A percentile compares a stretch with the other conserved stretches of the same genome.
phyloP scores from a whole-genome alignment of 805 yeast species.

The Ogataea minuta region DNA sequence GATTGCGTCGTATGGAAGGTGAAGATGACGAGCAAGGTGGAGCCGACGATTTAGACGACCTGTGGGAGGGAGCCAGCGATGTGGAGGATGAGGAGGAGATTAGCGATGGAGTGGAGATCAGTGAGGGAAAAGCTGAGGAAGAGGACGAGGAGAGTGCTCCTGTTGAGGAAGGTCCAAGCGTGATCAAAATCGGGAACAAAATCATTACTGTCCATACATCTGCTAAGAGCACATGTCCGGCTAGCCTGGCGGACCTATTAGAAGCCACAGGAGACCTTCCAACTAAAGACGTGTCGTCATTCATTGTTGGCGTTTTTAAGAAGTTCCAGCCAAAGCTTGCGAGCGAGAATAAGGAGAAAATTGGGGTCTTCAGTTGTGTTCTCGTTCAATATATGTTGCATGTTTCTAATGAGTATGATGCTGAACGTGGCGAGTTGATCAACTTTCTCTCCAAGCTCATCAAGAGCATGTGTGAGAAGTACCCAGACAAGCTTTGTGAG shows the following conservation, averaged over 20 bases:
- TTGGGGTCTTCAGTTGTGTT: constrained; percentile 61
- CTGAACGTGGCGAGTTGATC: constrained; percentile 32
- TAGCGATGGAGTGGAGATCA: constrained; percentile 19
- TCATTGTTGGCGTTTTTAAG: constrained; percentile 55
- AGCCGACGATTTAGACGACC: constrained; percentile 69
- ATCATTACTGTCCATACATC: constrained; percentile 23
- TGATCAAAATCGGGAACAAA: constrained; percentile 36
- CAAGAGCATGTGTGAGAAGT: constrained; percentile 61
- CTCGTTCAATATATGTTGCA: constrained; percentile 60
- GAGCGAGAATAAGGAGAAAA: constrained; percentile 74
- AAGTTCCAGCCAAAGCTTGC: constrained; percentile 74
- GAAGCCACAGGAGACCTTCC: constrained; percentile 34
- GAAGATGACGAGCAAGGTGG: constrained; percentile 40
- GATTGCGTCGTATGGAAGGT: constrained; percentile 75
- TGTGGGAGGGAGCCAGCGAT: constrained; percentile 60
- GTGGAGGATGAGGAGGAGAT: constrained; percentile 38
- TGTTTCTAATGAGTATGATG: constrained; percentile 36
- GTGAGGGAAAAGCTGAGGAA: constrained; percentile 31
- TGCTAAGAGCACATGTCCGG: constrained; percentile 44
- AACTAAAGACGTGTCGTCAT: constrained; percentile 42
- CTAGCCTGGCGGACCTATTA: constrained; percentile 42
- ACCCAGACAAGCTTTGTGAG: constrained; percentile 61
- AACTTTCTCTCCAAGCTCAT: constrained; percentile 43
- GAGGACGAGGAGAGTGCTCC: constrained; percentile 13
- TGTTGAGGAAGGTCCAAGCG: constrained; percentile 17